Base-by-base conservation (phyloP, 768 basidiomycete species). In the Coprinellus aureogranulatus region DNA sequence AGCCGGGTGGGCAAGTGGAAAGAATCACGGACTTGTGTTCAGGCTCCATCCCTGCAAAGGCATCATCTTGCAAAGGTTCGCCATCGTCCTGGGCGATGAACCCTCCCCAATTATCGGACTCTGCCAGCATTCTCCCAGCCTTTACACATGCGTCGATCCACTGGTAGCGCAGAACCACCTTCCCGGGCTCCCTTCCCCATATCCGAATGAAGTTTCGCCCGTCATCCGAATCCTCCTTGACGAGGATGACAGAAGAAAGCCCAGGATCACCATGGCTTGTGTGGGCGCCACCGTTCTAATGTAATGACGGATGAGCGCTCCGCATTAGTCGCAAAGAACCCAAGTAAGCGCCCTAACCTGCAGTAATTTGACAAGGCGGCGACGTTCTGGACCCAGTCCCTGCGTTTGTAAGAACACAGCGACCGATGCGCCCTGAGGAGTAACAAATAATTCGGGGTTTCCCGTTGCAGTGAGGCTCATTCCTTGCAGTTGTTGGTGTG, bases 381-480 rank as follows among this genome's bases (percentile, higher is more conserved):
- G 81, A 22, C 84, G 79, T 34, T 70, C 69, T 14, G 59, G 30
- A 44, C n/a, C n/a, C n/a, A 85, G 77, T 22, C 79, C 81, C 10
- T 79, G 77, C 12, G 84, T 81, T 63, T 88, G 85, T 0, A 86
- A 74, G 61, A 84, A 87, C 16, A 88, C 65, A 6, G 69, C 76
- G 53, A 86, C 65, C 2, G 80, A 73, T 18, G 64, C 67, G 0
- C 78, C 80, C 58, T 77, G 71, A 0, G 65, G 56, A 56, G 77
- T 71, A 4, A 69, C 65, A 63, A 83, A 80, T 37, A 81, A 14
- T 6, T 34, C 34, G 34, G 34, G 14, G 34, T n/a, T n/a, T n/a
- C n/a, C n/a, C n/a, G n/a, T n/a, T n/a, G n/a, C n/a, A n/a, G n/a
- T n/a, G n/a, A n/a, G n/a, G n/a, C n/a, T n/a, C n/a, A n/a, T n/a